These are phyloP conservation scores for Ruellia speciosa DNA, from an alignment of 305 asterid species.

Conservation along the genomic window DNA sequence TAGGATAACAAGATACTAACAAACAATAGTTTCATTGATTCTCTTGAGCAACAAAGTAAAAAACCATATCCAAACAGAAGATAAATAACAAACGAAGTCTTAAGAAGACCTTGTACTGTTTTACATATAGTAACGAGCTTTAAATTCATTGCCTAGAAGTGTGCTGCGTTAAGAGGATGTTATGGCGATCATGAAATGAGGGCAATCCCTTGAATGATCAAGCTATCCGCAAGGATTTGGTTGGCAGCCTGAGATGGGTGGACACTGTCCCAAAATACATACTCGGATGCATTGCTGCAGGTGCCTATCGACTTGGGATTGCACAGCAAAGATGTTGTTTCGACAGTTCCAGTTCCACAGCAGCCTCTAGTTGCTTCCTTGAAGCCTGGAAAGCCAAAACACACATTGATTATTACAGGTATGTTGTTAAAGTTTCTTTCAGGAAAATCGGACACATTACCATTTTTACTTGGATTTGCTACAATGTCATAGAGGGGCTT, in stretches of 20 bases:
- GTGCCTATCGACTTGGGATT: slow-evolving; percentile 62
- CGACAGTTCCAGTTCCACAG: slow-evolving; percentile 73
- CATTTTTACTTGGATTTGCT: slow-evolving; percentile 42
- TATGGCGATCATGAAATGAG: slow-evolving; percentile 44
- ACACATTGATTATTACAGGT: background rate
- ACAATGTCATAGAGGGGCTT: slow-evolving; percentile 44
- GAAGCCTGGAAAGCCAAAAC: slow-evolving; percentile 36
- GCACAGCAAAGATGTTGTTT: slow-evolving; percentile 52
- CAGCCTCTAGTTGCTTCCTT: slow-evolving; percentile 70
- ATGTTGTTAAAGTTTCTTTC: too few relatives aligned
- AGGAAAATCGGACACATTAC: slow-evolving; percentile 21
- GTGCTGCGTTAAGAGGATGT: background rate
- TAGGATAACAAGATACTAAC: slow-evolving; percentile 14
- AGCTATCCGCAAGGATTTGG: slow-evolving; percentile 57
- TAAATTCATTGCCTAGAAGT: too few relatives aligned
- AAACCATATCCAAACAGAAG: slow-evolving; percentile 10
- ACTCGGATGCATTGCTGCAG: slow-evolving; percentile 67
- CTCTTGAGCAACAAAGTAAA: slow-evolving; percentile 13
- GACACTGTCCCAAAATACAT: slow-evolving; percentile 94
- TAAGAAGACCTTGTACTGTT: slow-evolving; percentile 11
- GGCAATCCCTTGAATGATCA: slow-evolving; percentile 61
- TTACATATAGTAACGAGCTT: background rate
- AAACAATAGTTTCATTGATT: slow-evolving; percentile 15
- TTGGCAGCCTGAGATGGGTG: slow-evolving; percentile 94
- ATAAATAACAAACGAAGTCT: slow-evolving; percentile 2